Percentiles rank a stretch among this genome's conserved stretches.
Evolutionary conservation across 176 grass and related monocot genomes (phyloP).

Genomic region (Puccinellia tenuiflora): DNA sequence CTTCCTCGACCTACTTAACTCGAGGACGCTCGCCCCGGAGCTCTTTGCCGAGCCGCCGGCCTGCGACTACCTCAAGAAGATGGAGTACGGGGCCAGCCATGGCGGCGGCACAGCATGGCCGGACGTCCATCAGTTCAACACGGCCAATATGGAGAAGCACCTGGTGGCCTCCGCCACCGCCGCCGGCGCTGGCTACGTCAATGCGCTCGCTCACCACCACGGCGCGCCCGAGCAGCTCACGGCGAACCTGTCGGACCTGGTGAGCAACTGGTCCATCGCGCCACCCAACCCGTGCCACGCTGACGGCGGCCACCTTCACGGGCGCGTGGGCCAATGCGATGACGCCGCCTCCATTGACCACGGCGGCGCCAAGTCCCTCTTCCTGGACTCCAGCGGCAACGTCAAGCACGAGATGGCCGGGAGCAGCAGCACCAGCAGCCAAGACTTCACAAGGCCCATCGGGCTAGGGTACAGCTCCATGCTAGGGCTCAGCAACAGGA

Average conservation of each 20-base stretch:
- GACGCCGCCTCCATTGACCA: constrained; percentile 15
- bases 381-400: constrained; percentile 13
- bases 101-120: constrained; percentile 12
- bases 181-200: background rate
- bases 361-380: constrained; percentile 17
- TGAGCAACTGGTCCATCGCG: constrained; percentile 88
- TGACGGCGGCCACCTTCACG: background rate
- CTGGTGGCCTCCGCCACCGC: constrained; percentile 10
- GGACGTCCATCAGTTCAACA: constrained; percentile 35
- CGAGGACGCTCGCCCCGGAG: constrained; percentile 52
- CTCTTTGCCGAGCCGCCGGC: constrained; percentile 62
- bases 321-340: constrained; percentile 10
- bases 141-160: constrained; percentile 40
- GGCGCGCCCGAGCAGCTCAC: constrained; percentile 34
- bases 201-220: constrained; percentile 6
- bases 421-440: background rate
- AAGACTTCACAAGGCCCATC: constrained; percentile 27
- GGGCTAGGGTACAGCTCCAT: constrained; percentile 40
- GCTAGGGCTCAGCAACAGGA: constrained; percentile 47
- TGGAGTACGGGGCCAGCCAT: constrained; percentile 36
- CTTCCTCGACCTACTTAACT: constrained; percentile 68
- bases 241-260: constrained; percentile 63
- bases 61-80: constrained; percentile 89
- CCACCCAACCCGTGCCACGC: constrained; percentile 48
- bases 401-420: constrained; percentile 46